Conservation (phyloP, 2,329 filamentous ascomycete species). For the Phialophora expanda region DNA sequence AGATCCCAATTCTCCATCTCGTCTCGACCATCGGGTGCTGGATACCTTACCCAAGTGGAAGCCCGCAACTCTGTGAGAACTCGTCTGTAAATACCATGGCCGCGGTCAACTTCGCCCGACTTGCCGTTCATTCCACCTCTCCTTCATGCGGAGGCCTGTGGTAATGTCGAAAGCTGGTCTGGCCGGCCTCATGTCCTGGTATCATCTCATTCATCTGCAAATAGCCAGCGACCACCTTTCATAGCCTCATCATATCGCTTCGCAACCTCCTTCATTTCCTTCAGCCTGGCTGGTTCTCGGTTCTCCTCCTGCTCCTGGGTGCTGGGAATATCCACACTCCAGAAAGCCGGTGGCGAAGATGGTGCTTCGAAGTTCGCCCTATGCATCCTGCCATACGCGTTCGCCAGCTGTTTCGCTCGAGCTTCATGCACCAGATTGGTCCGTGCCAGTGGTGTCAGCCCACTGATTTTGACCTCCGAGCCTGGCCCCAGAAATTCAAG, state of each 20-base stretch:
- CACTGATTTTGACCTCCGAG: slow-evolving; percentile 57
- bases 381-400: slow-evolving; percentile 74
- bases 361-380: slow-evolving; percentile 73
- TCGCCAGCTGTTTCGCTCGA: slow-evolving; percentile 72
- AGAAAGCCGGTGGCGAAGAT: slow-evolving; percentile 82
- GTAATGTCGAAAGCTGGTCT: not conserved
- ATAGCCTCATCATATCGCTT: slow-evolving; percentile 82
- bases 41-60: not conserved
- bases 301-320: slow-evolving; percentile 79
- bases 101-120: not conserved
- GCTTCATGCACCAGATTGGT: slow-evolving; percentile 75
- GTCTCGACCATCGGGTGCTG: not conserved
- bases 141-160: no score
- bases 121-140: not conserved
- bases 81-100: not conserved
- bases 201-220: slow-evolving; percentile 36
- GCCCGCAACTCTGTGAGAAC: not conserved
- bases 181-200: not conserved
- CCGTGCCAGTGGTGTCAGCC: slow-evolving; percentile 55
- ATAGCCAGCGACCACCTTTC: slow-evolving; percentile 50
- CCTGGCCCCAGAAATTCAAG: slow-evolving; percentile 39
- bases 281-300: slow-evolving; percentile 66
- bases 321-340: slow-evolving; percentile 84
- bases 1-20: not conserved
- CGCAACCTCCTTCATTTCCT: slow-evolving; percentile 68